Conservation (phyloP, 2,329 filamentous ascomycete species). For the Phaeosphaeria sp. region DNA sequence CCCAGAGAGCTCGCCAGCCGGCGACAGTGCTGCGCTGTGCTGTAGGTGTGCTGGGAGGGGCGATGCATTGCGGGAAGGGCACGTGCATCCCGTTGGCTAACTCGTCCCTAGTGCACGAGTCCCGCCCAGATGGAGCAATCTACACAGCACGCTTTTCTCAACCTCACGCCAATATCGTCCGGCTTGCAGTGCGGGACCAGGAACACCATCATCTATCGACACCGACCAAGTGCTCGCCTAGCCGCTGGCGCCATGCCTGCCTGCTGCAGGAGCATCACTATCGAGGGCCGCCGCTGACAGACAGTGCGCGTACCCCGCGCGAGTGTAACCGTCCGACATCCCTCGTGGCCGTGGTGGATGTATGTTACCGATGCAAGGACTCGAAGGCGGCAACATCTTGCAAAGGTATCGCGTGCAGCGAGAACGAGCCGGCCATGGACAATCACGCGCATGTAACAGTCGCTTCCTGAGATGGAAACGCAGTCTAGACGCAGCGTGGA, state of each 20-base stretch:
- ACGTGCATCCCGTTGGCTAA: conserved; percentile 15
- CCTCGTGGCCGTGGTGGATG: conserved; percentile 18
- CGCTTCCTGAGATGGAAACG: background rate
- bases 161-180: conserved; percentile 5
- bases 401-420: conserved; percentile 15
- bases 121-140: background rate
- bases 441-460: conserved; percentile 4
- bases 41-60: too few relatives aligned
- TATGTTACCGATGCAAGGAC: conserved; percentile 18
- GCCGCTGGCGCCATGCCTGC: background rate
- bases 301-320: conserved; percentile 26
- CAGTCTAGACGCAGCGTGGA: conserved; percentile 19
- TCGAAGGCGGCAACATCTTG: conserved; percentile 9
- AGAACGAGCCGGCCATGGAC: conserved; percentile 16
- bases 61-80: conserved; percentile 15
- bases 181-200: background rate
- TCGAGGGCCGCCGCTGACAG: conserved; percentile 13
- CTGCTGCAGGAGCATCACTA: background rate
- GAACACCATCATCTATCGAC: background rate
- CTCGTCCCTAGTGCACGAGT: conserved; percentile 2
- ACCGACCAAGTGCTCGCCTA: background rate
- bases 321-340: conserved; percentile 31
- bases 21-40: background rate
- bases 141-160: conserved; percentile 7
- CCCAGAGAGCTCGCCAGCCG: conserved; percentile 2